phyloP scores from a whole-genome alignment of 441 rosid species.

The Isatis lusitanica region DNA sequence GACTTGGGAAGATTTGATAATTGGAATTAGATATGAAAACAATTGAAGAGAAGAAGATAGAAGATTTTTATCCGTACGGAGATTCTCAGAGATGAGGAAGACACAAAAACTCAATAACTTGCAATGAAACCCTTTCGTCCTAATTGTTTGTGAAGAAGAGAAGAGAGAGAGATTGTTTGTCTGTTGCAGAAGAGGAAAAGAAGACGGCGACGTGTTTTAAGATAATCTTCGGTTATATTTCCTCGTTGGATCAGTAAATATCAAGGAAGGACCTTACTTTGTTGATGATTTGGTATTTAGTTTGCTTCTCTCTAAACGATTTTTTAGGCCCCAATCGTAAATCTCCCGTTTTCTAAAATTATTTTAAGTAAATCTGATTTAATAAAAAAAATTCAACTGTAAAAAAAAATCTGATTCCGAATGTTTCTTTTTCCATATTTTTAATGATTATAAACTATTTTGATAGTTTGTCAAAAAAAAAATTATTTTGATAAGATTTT shows the following conservation, averaged over 20 bases:
- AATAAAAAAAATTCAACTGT: no score
- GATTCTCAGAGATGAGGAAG: neutral
- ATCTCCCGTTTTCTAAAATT: no score
- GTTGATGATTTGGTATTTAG: neutral
- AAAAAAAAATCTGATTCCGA: no score
- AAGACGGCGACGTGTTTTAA: conserved; percentile 11
- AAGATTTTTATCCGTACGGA: neutral
- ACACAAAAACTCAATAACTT: neutral
- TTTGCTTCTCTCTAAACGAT: neutral
- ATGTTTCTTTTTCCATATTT: neutral
- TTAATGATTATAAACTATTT: no score
- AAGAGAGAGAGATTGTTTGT: neutral
- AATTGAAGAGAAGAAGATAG: neutral
- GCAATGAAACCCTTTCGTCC: neutral
- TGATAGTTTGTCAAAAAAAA: no score
- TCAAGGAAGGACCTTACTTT: neutral
- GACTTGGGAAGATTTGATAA: neutral
- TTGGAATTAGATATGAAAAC: neutral
- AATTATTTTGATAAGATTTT: no score
- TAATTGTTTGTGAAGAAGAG: neutral
- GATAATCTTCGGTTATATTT: neutral
- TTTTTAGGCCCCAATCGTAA: neutral
- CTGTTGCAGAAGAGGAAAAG: conserved; percentile 1
- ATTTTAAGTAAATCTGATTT: no score
- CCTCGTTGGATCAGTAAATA: neutral